Evolutionary conservation across 2,329 filamentous ascomycete genomes (phyloP), one percentile per base, ranked within the genome.

Genomic region (Orbilia oligospora): DNA sequence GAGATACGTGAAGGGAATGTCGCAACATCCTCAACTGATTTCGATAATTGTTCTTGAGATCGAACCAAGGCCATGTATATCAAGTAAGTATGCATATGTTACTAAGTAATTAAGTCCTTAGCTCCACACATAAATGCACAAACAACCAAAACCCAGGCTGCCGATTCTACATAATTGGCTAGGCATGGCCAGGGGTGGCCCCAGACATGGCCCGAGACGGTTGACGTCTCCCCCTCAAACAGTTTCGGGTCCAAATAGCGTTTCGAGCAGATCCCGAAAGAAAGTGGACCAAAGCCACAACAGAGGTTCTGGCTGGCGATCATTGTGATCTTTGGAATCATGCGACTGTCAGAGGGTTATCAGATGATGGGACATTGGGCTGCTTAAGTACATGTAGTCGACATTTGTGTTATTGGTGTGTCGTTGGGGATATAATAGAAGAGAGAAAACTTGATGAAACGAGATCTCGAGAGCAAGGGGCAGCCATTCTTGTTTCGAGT

Each of bases 331-430:
- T 36, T 27, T 41, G 49, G 22, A 63, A 51, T 75, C 71, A 69
- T 63, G 64, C 64, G 64, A 75, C 64, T 76, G 65, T 76, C 72
- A 68, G 66, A 58, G 58, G 65, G 56, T 65, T 76, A 65, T 76
- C 72, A 65, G 46, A 44, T 55, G 44, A 51, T 24, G 48, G 51
- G 30, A 14, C n/a, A 16, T 68, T n/a, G 48, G 56, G n/a, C 33
- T 55, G 33, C 49, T 51, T 51, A 66, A 38, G 24, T n/a, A n/a
- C n/a, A n/a, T n/a, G n/a, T 44, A 61, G 48, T 27, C 44, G n/a
- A 27, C 46, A 18, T 30, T 41, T 66, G 63, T 49, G 38, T 46
- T n/a, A 66, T 66, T 66, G 63, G 63, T 16, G 63, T 38, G 49
- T 10, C 9, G n/a, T 48, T 33, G 53, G 30, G 44, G n/a, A n/a